A percentile compares a stretch with the other conserved stretches of the same genome.
These are phyloP conservation scores for Echium plantagineum DNA, from an alignment of 257 asterid species.

Conservation along the genomic window DNA sequence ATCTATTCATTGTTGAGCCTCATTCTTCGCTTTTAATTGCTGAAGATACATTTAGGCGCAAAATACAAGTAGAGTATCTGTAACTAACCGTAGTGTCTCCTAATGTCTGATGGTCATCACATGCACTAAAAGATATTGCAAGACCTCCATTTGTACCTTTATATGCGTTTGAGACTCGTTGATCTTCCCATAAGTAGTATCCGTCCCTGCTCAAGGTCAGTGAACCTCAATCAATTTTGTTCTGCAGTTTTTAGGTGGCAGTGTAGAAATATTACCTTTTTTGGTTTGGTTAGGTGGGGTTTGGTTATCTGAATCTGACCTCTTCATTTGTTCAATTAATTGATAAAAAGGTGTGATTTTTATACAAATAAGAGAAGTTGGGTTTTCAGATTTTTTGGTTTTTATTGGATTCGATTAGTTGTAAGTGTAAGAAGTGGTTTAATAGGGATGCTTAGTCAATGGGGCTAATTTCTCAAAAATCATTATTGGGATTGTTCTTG, in stretches of 20 bases:
- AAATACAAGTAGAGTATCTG: background rate
- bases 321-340: no score
- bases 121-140: slow-evolving; percentile 73
- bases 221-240: background rate
- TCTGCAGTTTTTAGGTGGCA: no score
- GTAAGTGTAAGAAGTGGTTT: no score
- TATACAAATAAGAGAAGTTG: background rate
- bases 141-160: slow-evolving; percentile 66
- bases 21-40: background rate
- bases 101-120: slow-evolving; percentile 74
- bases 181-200: slow-evolving; percentile 59
- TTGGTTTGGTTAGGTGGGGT: no score
- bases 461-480: slow-evolving; percentile 28
- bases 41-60: background rate
- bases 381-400: background rate
- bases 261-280: no score
- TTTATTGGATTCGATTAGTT: no score
- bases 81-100: slow-evolving; percentile 62
- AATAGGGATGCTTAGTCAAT: background rate
- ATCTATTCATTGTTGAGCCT: background rate
- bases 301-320: no score
- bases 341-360: no score
- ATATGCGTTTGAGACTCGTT: slow-evolving; percentile 22
- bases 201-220: slow-evolving; percentile 34
- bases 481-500: slow-evolving; percentile 51